These are phyloP conservation scores for Hypsizygus marmoreus DNA, from an alignment of 768 basidiomycete species.

Conservation along the genomic window DNA sequence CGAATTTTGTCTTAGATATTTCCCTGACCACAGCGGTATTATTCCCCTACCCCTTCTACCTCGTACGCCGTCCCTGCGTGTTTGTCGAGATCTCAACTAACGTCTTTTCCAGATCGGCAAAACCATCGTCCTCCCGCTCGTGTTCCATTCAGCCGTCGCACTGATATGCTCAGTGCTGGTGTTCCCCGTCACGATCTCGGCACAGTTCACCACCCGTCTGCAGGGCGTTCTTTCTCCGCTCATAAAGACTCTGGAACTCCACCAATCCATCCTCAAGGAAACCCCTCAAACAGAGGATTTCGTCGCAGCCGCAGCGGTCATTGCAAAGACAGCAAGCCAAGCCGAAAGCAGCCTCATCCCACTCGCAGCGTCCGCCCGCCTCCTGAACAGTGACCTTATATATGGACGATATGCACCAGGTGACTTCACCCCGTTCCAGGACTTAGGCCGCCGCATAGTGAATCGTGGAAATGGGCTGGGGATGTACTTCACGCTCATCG, in stretches of 20 bases:
- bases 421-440: slow-evolving; percentile 56
- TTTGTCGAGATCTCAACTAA: background rate
- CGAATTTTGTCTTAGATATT: slow-evolving; percentile 45
- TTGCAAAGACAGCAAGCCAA: slow-evolving; percentile 33
- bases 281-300: slow-evolving; percentile 45
- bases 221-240: slow-evolving; percentile 51
- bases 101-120: slow-evolving; percentile 44
- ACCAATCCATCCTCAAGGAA: slow-evolving; percentile 46
- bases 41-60: slow-evolving; percentile 68
- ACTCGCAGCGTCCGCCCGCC: slow-evolving; percentile 50
- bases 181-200: slow-evolving; percentile 66
- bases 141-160: slow-evolving; percentile 59
- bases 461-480: slow-evolving; percentile 64
- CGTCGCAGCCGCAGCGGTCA: slow-evolving; percentile 23
- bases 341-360: slow-evolving; percentile 54
- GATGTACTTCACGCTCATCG: slow-evolving; percentile 63
- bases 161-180: slow-evolving; percentile 53
- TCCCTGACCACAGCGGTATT: slow-evolving; percentile 56
- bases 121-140: slow-evolving; percentile 55
- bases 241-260: slow-evolving; percentile 42
- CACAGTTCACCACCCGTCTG: slow-evolving; percentile 55
- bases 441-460: slow-evolving; percentile 48
- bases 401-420: slow-evolving; percentile 60
- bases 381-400: slow-evolving; percentile 61
- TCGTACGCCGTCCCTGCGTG: slow-evolving; percentile 25